Base-by-base conservation (phyloP, 768 basidiomycete species). In the Dendrothele bispora region DNA sequence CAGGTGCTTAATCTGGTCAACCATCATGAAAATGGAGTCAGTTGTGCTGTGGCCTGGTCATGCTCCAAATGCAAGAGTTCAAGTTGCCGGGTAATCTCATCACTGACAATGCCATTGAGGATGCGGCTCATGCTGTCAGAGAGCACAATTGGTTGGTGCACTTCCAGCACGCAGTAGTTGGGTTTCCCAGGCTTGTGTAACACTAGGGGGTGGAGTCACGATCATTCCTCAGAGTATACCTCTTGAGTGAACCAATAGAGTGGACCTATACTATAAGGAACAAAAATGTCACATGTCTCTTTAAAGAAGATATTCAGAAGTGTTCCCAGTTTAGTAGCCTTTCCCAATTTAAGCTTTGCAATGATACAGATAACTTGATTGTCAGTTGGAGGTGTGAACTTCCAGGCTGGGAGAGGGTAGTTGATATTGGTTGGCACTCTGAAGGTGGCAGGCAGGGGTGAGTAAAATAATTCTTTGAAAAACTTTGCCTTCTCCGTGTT, bases 111-210 rank as follows among this genome's bases (percentile, higher is more conserved):
- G 18, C 43, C 29, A 20, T 40, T 41, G 14, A 49, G 27, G 2
- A 34, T 27, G 3, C 30, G 1, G 11, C 39, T 39, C n/a, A 26
- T 25, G 3, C 39, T 34, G 25, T 58, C 49, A 11, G 62, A 46
- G 3, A 71, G 60, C 0, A 63, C 63, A 3, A 73, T 66, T 0
- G 68, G 72, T n/a, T 65, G 55, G 48, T 61, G 68, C 5, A 69
- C 60, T 12, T 59, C 59, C 3, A 68, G 56, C 1, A 48, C 46
- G 4, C 53, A 51, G 58, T 74, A 72, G 55, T 65, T 58, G 2
- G 54, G 11, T 42, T 61, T 61, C 2, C 66, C 65, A 15, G 66
- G 68, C 47, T 71, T 74, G 3, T 55, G 42, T 0, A 73, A 41
- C 0, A 70, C 64, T 2, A 64, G 45, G 2, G 69, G 69, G 2